A percentile compares a stretch with the other conserved stretches of the same genome.
Conservation (phyloP, 495 filamentous ascomycete genomes). For the Physcia stellaris region DNA sequence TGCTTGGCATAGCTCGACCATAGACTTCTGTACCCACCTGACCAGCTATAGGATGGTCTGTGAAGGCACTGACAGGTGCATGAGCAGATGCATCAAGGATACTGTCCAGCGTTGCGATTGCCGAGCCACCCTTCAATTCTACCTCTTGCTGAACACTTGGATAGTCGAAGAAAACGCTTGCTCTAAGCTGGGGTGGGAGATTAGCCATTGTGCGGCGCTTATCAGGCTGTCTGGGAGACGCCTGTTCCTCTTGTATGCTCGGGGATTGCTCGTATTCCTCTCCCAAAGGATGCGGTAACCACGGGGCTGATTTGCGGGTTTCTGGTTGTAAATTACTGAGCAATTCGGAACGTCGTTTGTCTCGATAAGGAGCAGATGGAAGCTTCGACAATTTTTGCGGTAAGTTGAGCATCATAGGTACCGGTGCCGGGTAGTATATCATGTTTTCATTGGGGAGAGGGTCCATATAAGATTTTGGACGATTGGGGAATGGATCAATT, state of each 20-base stretch:
- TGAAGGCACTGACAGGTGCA: constrained; percentile 90
- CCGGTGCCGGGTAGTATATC: constrained; percentile 90
- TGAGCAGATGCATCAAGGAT: constrained; percentile 88
- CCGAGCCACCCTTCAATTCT: constrained; percentile 64
- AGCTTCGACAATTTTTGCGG: constrained; percentile 75
- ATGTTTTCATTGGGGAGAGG: constrained; percentile 58
- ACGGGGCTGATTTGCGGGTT: constrained; percentile 29
- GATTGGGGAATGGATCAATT: constrained; percentile 5
- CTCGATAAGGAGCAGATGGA: constrained; percentile 43
- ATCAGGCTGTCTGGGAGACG: constrained; percentile 12
- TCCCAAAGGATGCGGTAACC: constrained; percentile 21
- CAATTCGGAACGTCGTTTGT: constrained; percentile 55
- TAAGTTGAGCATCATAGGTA: constrained; percentile 84
- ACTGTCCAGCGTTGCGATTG: constrained; percentile 78
- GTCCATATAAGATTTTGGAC: constrained; percentile 43
- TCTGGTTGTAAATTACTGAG: constrained; percentile 35
- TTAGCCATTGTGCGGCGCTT: constrained; percentile 28
- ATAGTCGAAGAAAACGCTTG: constrained; percentile 79
- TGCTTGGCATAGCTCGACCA: constrained; percentile 24
- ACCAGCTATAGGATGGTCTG: constrained; percentile 79
- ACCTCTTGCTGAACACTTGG: constrained; percentile 46
- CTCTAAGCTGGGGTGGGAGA: constrained; percentile 79
- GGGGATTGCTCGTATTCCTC: constrained; percentile 4
- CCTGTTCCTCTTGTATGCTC: constrained; percentile 2
- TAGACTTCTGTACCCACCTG: constrained; percentile 54